Percentiles rank a stretch among this genome's conserved stretches.
These are phyloP conservation scores for Zygosaccharomyces bailii DNA, from an alignment of 805 yeast species.

Conservation along the genomic window DNA sequence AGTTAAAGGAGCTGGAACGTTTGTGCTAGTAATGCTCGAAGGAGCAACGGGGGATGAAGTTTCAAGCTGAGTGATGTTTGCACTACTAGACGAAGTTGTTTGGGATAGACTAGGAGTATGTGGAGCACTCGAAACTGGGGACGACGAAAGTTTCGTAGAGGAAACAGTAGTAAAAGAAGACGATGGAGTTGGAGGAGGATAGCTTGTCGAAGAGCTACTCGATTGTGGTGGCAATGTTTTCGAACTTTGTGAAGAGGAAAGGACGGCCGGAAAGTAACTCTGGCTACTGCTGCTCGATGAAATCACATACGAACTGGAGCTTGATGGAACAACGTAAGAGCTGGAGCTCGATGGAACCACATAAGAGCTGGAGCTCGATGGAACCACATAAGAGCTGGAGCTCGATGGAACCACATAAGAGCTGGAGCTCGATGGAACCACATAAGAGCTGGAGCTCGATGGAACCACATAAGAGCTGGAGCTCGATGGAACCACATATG, in stretches of 20 bases:
- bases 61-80: neutral
- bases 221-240: neutral
- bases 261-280: no score
- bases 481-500: neutral
- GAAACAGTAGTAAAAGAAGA: neutral
- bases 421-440: neutral
- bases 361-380: slow-evolving; percentile 1
- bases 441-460: neutral
- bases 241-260: neutral
- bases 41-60: neutral
- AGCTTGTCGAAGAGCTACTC: slow-evolving; percentile 10
- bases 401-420: neutral
- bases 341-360: slow-evolving; percentile 1
- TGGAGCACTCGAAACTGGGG: slow-evolving; percentile 1
- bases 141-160: neutral
- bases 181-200: slow-evolving; percentile 2
- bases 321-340: neutral
- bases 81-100: neutral
- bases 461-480: neutral
- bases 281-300: neutral
- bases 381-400: neutral
- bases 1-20: slow-evolving; percentile 4
- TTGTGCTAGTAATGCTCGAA: neutral
- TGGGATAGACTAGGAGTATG: neutral
- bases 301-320: neutral